Percentiles rank a stretch among this genome's conserved stretches.
phyloP scores from a whole-genome alignment of 2,329 filamentous ascomycete genomes.

The Ramularia endophylla region DNA sequence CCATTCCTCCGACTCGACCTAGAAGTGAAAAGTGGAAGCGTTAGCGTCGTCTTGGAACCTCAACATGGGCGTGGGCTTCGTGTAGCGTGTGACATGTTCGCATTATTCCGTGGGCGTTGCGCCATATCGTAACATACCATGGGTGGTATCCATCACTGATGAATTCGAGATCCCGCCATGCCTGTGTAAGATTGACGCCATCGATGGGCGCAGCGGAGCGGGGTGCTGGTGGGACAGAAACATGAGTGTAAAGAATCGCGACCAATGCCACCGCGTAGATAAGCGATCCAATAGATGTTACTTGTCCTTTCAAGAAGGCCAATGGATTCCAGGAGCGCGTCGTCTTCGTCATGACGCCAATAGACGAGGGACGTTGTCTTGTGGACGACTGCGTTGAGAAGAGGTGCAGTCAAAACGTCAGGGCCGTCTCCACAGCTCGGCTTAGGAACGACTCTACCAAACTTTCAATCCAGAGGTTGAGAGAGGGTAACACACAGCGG shows the following conservation, averaged over 20 bases:
- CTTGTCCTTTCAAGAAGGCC: constrained; percentile 72
- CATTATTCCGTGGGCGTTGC: too few species aligned
- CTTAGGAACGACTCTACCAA: too few species aligned
- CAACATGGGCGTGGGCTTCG: too few species aligned
- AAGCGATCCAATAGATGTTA: constrained; percentile 70
- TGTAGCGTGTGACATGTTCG: too few species aligned
- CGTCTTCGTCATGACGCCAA: constrained; percentile 11
- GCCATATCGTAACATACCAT: constrained; percentile 6
- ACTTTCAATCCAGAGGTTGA: too few species aligned
- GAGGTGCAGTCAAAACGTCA: too few species aligned
- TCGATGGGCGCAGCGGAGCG: constrained; percentile 39
- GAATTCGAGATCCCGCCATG: constrained; percentile 75
- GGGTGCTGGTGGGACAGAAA: constrained; percentile 72
- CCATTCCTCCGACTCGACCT: constrained; percentile 64
- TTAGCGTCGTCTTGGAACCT: constrained; percentile 34
- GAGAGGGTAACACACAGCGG: too few species aligned
- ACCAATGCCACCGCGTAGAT: constrained; percentile 74
- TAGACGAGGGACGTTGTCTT: too few species aligned
- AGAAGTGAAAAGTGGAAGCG: too few species aligned
- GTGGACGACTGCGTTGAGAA: too few species aligned
- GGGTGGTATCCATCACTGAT: constrained; percentile 76
- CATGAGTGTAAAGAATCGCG: constrained; percentile 65
- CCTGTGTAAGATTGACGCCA: constrained; percentile 75
- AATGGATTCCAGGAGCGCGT: constrained; percentile 41
- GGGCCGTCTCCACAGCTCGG: too few species aligned